phyloP scores from a whole-genome alignment of 805 yeast genomes.

The Yarrowia sp. region DNA sequence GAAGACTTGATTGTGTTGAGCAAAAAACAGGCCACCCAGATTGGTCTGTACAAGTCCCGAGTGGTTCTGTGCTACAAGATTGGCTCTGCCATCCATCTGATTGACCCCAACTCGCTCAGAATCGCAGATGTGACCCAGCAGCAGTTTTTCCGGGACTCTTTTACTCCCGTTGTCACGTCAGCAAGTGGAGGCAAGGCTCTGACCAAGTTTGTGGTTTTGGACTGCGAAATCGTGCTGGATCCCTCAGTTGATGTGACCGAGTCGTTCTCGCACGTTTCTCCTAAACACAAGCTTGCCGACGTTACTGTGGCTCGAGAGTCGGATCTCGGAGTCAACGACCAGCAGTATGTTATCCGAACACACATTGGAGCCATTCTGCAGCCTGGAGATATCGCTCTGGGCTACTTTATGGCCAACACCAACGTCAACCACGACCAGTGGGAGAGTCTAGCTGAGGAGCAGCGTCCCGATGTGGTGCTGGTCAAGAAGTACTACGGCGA shows the following conservation, averaged over 20 bases:
- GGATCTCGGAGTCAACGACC: constrained; percentile 84
- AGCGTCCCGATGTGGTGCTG: constrained; percentile 77
- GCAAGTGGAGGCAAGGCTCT: constrained; percentile 53
- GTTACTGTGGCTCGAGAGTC: constrained; percentile 83
- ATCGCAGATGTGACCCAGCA: constrained; percentile 67
- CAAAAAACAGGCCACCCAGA: constrained; percentile 71
- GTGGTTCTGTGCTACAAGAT: constrained; percentile 81
- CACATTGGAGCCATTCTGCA: constrained; percentile 93
- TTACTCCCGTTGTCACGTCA: constrained; percentile 65
- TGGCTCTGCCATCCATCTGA: constrained; percentile 76
- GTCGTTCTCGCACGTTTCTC: constrained; percentile 57
- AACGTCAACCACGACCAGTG: constrained; percentile 85
- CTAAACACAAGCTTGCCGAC: constrained; percentile 82
- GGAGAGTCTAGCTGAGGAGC: constrained; percentile 62
- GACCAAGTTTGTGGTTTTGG: constrained; percentile 83
- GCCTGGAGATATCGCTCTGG: constrained; percentile 94
- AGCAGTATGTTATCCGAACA: constrained; percentile 76
- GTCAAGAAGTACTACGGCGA: constrained; percentile 88
- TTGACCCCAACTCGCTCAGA: constrained; percentile 80
- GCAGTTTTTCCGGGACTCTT: constrained; percentile 80
- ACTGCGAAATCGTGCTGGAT: constrained; percentile 57
- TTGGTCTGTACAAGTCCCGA: constrained; percentile 73
- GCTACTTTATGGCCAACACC: constrained; percentile 79
- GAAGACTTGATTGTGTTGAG: constrained; percentile 95
- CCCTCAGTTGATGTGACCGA: constrained; percentile 55